phyloP scores from a whole-genome alignment of 306 rosid species.

The Morella rubra region DNA sequence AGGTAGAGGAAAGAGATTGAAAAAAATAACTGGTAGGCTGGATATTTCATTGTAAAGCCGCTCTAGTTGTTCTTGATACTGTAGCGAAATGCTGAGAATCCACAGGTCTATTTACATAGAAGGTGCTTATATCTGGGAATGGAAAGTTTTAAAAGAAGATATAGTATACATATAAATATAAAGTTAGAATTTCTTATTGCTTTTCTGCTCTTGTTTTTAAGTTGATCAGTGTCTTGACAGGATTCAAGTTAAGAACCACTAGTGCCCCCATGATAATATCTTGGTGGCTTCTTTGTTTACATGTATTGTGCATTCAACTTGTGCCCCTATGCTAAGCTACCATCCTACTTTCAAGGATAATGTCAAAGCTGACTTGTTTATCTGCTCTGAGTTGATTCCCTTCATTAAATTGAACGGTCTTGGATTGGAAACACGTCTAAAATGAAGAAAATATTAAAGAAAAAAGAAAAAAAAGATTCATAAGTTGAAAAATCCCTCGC shows the following conservation, averaged over 20 bases:
- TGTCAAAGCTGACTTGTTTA: too few species aligned
- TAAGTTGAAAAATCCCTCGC: too few species aligned
- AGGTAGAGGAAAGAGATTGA: constrained; percentile 3
- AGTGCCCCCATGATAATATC: neutral
- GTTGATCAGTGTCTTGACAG: neutral
- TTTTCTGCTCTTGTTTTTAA: neutral
- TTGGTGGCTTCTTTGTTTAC: neutral
- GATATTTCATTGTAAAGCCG: constrained; percentile 38
- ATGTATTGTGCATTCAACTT: neutral
- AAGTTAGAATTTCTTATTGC: neutral
- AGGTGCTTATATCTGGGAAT: constrained; percentile 25
- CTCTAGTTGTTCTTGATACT: constrained; percentile 18
- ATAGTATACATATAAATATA: constrained; percentile 19
- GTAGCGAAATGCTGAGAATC: constrained; percentile 30
- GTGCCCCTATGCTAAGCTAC: neutral
- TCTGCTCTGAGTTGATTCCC: too few species aligned
- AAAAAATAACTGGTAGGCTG: constrained; percentile 21
- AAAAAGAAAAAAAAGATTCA: too few species aligned
- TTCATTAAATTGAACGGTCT: too few species aligned
- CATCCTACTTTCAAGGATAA: too few species aligned
- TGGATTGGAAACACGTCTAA: too few species aligned
- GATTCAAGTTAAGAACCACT: neutral
- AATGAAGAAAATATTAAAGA: too few species aligned
- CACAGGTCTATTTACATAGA: constrained; percentile 28
- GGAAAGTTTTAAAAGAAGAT: constrained; percentile 24